phyloP scores from a whole-genome alignment of 2,329 filamentous ascomycete genomes.

The Cytospora schulzeri region DNA sequence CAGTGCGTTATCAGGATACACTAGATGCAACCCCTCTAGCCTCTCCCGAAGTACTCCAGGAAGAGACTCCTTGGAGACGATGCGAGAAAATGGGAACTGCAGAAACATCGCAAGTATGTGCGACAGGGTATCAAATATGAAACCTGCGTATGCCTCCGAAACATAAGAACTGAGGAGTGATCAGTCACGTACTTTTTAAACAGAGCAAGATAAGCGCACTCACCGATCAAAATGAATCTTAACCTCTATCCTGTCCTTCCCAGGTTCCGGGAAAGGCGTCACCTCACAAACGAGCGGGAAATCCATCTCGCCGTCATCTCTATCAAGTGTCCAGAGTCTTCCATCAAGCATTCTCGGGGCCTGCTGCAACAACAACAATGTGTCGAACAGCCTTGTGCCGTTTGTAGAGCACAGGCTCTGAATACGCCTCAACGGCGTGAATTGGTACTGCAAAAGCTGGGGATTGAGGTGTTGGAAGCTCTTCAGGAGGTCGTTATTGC shows the following conservation, averaged over 20 bases:
- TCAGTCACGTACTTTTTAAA: slow-evolving; percentile 5
- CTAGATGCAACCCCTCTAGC: slow-evolving; percentile 15
- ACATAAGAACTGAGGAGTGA: slow-evolving; percentile 27
- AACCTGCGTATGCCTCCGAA: slow-evolving; percentile 11
- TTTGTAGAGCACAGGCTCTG: slow-evolving; percentile 52
- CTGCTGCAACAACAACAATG: slow-evolving; percentile 77
- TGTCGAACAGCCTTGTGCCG: slow-evolving; percentile 70
- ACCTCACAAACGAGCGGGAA: slow-evolving; percentile 78
- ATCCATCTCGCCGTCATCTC: slow-evolving; percentile 68
- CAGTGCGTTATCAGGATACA: neutral
- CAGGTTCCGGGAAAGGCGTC: slow-evolving; percentile 50
- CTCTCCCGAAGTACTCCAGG: slow-evolving; percentile 11
- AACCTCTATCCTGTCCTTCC: slow-evolving; percentile 56
- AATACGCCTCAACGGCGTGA: slow-evolving; percentile 73
- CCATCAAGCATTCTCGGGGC: slow-evolving; percentile 57
- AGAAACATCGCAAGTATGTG: slow-evolving; percentile 15
- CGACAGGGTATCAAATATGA: slow-evolving; percentile 23
- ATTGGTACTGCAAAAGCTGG: slow-evolving; percentile 67
- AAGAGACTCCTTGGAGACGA: slow-evolving; percentile 6
- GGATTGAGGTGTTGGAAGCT: slow-evolving; percentile 64
- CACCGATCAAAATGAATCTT: slow-evolving; percentile 64
- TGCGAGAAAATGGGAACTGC: slow-evolving; percentile 23
- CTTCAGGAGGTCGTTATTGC: slow-evolving; percentile 60
- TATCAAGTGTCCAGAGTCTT: slow-evolving; percentile 57
- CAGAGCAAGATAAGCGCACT: slow-evolving; percentile 27